These are phyloP conservation scores for Mortierella sp. DNA, from an alignment of 371 early-diverging fungal genomes.

Conservation along the genomic window DNA sequence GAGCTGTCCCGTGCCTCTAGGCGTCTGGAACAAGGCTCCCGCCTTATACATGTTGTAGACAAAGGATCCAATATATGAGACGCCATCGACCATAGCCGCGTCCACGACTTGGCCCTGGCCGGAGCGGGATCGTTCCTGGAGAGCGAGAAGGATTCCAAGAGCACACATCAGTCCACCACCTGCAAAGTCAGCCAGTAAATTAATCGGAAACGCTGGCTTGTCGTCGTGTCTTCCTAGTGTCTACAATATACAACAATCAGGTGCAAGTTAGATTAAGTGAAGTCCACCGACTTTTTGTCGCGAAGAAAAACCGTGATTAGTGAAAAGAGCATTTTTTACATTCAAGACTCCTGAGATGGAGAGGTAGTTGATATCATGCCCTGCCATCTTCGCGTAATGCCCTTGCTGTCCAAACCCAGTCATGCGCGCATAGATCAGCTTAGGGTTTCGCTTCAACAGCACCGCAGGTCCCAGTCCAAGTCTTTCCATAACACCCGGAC, in stretches of 20 bases:
- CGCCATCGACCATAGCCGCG: conserved; percentile 70
- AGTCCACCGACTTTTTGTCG: too few relatives aligned
- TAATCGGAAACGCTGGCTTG: conserved; percentile 72
- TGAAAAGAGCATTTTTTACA: conserved; percentile 55
- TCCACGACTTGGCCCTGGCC: conserved; percentile 83
- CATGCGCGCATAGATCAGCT: conserved; percentile 73
- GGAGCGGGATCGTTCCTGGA: conserved; percentile 69
- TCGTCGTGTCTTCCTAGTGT: conserved; percentile 70
- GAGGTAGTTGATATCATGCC: conserved; percentile 84
- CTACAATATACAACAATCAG: too few relatives aligned
- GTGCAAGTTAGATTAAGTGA: too few relatives aligned
- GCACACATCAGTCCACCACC: conserved; percentile 81
- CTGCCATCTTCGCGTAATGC: conserved; percentile 67
- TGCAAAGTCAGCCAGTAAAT: conserved; percentile 81
- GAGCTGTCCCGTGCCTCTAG: conserved; percentile 72
- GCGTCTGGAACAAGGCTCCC: conserved; percentile 64
- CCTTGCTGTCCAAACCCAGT: conserved; percentile 81
- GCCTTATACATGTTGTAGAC: conserved; percentile 68
- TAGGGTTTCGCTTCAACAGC: conserved; percentile 64
- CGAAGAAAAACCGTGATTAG: too few relatives aligned
- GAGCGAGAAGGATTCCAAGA: conserved; percentile 74
- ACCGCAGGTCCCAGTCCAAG: conserved; percentile 77
- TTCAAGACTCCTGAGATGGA: conserved; percentile 75
- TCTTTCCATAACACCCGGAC: conserved; percentile 82
- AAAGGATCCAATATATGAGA: conserved; percentile 36